Evolutionary conservation across 2,329 filamentous ascomycete species (phyloP).

Genomic region (Epichloe coenophiala): DNA sequence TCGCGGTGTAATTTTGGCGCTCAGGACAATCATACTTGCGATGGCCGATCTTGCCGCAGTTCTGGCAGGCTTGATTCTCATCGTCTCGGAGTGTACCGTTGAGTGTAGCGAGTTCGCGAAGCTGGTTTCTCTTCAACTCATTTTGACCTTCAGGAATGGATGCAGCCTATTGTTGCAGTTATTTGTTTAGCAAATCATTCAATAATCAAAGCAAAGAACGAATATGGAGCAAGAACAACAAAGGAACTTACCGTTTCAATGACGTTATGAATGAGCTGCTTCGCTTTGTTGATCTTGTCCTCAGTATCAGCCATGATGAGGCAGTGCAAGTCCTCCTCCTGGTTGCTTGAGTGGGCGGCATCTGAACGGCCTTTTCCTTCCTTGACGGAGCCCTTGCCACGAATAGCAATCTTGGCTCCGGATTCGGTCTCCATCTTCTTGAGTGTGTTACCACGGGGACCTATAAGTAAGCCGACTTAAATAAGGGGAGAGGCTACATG

Average conservation of each 20-base stretch:
- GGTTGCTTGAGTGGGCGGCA: conserved; percentile 97
- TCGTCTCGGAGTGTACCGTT: conserved; percentile 99
- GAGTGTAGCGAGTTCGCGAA: conserved; percentile 90
- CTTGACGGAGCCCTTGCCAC: conserved; percentile 98
- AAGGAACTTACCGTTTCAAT: conserved; percentile 76
- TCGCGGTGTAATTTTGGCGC: conserved; percentile 96
- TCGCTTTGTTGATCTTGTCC: conserved; percentile 98
- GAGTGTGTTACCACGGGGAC: conserved; percentile 97
- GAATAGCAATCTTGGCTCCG: conserved; percentile 95
- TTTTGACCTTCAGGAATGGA: conserved; percentile 98
- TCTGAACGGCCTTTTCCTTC: conserved; percentile 99
- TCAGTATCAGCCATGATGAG: conserved; percentile 99
- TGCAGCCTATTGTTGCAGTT: conserved; percentile 54
- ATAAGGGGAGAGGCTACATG: conserved; percentile 70
- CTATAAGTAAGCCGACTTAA: conserved; percentile 99
- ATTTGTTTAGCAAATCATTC: neutral
- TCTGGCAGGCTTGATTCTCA: conserved; percentile 98
- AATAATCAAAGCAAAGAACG: neutral
- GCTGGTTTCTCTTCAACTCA: conserved; percentile 95
- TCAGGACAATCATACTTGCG: conserved; percentile 98
- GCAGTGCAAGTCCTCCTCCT: conserved; percentile 98
- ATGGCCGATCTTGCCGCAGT: conserved; percentile 97
- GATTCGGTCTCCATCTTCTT: conserved; percentile 99
- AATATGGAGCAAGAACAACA: neutral
- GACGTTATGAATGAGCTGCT: conserved; percentile 94